Percentiles rank a stretch among this genome's conserved stretches.
These are phyloP conservation scores for Mycena olivaceomarginata DNA, from an alignment of 768 basidiomycete genomes.

Conservation along the genomic window DNA sequence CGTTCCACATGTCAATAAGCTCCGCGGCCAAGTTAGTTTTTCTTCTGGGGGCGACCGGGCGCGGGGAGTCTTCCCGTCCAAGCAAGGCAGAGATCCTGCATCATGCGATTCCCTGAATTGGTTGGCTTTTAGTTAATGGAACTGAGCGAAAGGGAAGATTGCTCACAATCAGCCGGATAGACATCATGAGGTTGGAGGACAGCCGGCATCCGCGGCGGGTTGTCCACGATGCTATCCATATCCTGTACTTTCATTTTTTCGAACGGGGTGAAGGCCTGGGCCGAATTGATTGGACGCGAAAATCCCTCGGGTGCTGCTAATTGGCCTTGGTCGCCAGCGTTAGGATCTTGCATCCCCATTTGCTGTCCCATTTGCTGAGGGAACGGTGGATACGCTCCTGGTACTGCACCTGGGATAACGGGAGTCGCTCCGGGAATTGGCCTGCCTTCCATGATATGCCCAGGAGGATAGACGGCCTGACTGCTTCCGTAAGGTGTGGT, in stretches of 20 bases:
- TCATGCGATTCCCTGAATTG: conserved; percentile 75
- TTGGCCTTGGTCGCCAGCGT: conserved; percentile 62
- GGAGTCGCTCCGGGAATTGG: conserved; percentile 65
- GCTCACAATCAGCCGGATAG: conserved; percentile 77
- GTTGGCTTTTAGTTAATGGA: not conserved
- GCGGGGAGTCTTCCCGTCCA: conserved; percentile 89
- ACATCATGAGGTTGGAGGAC: conserved; percentile 87
- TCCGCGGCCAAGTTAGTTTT: conserved; percentile 78
- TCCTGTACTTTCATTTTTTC: conserved; percentile 83
- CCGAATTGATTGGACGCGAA: conserved; percentile 81
- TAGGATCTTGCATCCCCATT: conserved; percentile 54
- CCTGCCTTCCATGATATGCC: conserved; percentile 75
- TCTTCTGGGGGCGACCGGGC: conserved; percentile 73
- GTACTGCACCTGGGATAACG: conserved; percentile 56
- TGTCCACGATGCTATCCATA: conserved; percentile 84
- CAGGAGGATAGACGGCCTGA: conserved; percentile 69
- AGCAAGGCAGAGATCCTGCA: conserved; percentile 85
- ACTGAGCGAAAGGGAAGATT: not conserved
- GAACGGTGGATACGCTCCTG: conserved; percentile 20
- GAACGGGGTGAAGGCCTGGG: conserved; percentile 82
- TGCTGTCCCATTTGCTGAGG: conserved; percentile 47
- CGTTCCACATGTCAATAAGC: conserved; percentile 88
- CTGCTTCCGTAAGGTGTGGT: conserved; percentile 64
- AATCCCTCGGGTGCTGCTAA: conserved; percentile 83
- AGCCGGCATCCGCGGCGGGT: conserved; percentile 82